Evolutionary conservation across 805 yeast species (phyloP).

Genomic region (Brettanomyces nanus): DNA sequence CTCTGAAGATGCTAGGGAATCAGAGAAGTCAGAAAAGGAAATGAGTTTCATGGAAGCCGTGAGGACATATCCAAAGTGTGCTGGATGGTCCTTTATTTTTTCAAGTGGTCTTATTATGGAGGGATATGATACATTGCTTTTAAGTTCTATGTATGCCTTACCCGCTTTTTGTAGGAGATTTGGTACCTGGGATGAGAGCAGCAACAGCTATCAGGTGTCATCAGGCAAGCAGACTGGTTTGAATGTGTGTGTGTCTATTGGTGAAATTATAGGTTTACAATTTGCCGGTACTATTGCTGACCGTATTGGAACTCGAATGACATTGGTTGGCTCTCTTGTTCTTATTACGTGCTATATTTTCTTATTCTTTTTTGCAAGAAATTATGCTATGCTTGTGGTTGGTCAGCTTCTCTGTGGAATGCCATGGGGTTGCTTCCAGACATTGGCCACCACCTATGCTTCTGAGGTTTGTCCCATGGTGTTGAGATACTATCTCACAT

Average conservation of each 20-base stretch:
- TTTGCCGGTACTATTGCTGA: neutral
- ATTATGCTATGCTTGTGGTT: neutral
- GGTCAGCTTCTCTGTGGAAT: conserved; percentile 35
- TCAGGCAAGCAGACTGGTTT: neutral
- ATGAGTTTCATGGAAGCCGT: neutral
- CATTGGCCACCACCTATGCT: conserved; percentile 45
- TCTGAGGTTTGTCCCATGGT: conserved; percentile 49
- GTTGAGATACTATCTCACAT: conserved; percentile 40
- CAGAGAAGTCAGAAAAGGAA: neutral
- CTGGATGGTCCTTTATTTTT: neutral
- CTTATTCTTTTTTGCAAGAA: neutral
- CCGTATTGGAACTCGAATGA: neutral
- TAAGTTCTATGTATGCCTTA: neutral
- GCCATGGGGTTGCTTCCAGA: conserved; percentile 39
- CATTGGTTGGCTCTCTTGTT: neutral
- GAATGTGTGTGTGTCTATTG: neutral
- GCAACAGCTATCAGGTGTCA: neutral
- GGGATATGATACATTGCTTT: neutral
- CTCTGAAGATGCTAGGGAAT: neutral
- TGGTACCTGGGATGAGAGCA: neutral
- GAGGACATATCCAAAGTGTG: neutral
- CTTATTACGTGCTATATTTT: neutral
- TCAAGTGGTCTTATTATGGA: conserved; percentile 1
- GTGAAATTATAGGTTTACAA: neutral
- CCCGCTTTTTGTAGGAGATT: neutral